Percentiles rank a stretch among this genome's conserved stretches.
Evolutionary conservation across 2,329 filamentous ascomycete genomes (phyloP).

Genomic region (Byssoonygena ceratinophila): DNA sequence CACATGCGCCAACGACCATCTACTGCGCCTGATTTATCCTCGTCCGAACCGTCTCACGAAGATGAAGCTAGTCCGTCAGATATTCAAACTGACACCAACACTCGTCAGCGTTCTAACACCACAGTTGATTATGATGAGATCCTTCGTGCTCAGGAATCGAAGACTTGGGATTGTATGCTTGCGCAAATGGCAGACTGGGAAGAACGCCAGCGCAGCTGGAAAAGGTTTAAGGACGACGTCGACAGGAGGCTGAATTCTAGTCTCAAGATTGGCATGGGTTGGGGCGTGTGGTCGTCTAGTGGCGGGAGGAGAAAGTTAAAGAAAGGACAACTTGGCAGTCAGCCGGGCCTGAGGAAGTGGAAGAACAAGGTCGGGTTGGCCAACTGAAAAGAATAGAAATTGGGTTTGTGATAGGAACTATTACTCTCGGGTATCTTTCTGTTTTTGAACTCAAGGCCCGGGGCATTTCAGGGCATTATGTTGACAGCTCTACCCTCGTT

Average conservation of each 20-base stretch:
- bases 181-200: constrained; percentile 38
- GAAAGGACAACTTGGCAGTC: constrained; percentile 6
- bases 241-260: constrained; percentile 21
- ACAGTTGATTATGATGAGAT: constrained; percentile 21
- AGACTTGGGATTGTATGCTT: constrained; percentile 35
- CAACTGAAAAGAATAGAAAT: constrained; percentile 9
- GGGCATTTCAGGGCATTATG: too few relatives aligned
- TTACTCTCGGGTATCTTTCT: too few relatives aligned
- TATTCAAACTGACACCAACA: neutral
- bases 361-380: constrained; percentile 16
- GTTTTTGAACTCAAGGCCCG: too few relatives aligned
- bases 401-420: too few relatives aligned
- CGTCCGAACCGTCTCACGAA: neutral
- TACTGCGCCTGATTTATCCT: constrained; percentile 3
- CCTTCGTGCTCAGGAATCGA: constrained; percentile 24
- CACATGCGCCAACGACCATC: constrained; percentile 4
- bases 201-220: constrained; percentile 28
- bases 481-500: too few relatives aligned
- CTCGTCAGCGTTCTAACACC: constrained; percentile 2
- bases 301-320: constrained; percentile 13
- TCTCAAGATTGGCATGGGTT: constrained; percentile 10
- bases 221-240: constrained; percentile 25
- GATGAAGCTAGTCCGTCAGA: neutral
- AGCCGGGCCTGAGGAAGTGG: constrained; percentile 15
- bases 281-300: constrained; percentile 5